phyloP scores from a whole-genome alignment of 2,329 filamentous ascomycete genomes.

The Orbilia quercus region DNA sequence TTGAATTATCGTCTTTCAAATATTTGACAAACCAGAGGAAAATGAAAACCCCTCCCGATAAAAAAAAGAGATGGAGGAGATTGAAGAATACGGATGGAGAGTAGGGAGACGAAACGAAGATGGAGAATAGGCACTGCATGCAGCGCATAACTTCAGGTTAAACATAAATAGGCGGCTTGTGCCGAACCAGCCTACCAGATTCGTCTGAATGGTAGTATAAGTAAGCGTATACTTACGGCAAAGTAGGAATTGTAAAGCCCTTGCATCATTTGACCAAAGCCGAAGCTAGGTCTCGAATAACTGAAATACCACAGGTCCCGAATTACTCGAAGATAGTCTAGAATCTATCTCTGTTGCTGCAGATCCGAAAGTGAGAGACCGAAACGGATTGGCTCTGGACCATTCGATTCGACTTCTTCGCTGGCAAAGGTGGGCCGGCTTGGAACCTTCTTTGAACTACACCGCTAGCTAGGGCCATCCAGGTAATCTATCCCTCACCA shows the following conservation, averaged over 20 bases:
- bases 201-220: constrained; percentile 20
- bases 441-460: constrained; percentile 12
- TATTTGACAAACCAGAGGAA: no score
- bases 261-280: not conserved
- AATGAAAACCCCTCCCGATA: no score
- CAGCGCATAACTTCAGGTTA: constrained; percentile 38
- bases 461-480: not conserved
- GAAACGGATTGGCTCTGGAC: not conserved
- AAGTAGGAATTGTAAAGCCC: constrained; percentile 21
- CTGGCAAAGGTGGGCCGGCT: constrained; percentile 11
- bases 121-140: constrained; percentile 21
- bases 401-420: not conserved
- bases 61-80: no score
- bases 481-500: not conserved
- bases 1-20: constrained; percentile 16
- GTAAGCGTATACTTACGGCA: no score
- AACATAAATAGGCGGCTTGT: constrained; percentile 41
- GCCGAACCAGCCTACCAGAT: constrained; percentile 35
- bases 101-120: not conserved
- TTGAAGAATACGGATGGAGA: no score
- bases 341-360: no score
- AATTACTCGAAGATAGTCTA: not conserved
- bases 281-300: not conserved
- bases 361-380: no score
- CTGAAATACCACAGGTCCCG: not conserved